A percentile compares a stretch with the other conserved stretches of the same genome.
Evolutionary conservation across 148 eudicot genomes (phyloP).

Genomic region (Polygonum aviculare): DNA sequence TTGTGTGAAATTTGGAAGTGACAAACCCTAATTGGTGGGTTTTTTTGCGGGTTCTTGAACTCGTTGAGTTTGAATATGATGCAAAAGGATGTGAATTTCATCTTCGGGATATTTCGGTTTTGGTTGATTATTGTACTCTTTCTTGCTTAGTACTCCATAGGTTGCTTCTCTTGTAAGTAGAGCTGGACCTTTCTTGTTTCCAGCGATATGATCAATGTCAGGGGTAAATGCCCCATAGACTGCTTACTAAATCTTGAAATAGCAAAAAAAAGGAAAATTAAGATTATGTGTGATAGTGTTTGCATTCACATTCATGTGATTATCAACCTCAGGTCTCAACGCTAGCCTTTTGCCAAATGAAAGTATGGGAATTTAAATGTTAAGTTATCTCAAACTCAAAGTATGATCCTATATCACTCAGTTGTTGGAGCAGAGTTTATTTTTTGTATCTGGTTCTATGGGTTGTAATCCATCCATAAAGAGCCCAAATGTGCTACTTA

Average conservation of each 20-base stretch:
- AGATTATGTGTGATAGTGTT: not conserved
- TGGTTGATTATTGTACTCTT: not conserved
- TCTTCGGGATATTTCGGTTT: not conserved
- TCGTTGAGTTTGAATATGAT: not conserved
- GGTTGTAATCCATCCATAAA: not conserved
- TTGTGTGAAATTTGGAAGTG: not conserved
- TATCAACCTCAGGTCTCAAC: not conserved
- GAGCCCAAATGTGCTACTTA: not conserved
- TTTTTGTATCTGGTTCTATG: not conserved
- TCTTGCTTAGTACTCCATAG: not conserved
- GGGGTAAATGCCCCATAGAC: not conserved
- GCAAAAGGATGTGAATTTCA: not conserved
- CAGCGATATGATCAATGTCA: slow-evolving; percentile 4
- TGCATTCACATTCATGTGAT: not conserved
- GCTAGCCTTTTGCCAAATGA: not conserved
- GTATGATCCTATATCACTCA: not conserved
- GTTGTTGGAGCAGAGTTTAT: not conserved
- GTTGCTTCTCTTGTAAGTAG: slow-evolving; percentile 2
- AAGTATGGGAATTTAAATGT: not conserved
- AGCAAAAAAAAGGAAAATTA: not conserved
- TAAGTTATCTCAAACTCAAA: not conserved
- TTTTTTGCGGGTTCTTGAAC: slow-evolving; percentile 2
- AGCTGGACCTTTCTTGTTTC: not conserved
- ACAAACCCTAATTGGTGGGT: slow-evolving; percentile 5
- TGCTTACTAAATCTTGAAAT: not conserved